These are phyloP conservation scores for Datisca glomerata DNA, from an alignment of 306 rosid species.

Conservation along the genomic window DNA sequence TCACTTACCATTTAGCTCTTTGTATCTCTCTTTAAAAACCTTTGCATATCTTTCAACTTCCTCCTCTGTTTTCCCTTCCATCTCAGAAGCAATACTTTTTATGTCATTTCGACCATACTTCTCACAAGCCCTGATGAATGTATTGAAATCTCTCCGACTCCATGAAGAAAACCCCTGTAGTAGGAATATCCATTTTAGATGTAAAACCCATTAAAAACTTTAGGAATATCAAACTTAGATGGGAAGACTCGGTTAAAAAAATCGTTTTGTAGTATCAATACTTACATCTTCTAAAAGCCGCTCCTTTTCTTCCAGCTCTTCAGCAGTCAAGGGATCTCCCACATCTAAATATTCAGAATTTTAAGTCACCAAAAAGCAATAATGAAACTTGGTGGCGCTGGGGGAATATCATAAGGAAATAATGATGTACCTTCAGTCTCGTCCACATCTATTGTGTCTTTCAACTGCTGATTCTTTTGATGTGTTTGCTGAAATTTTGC, in stretches of 20 bases:
- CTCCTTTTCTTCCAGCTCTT: conserved; percentile 92
- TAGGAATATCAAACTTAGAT: too few species aligned
- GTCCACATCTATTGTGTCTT: conserved; percentile 92
- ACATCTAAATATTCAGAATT: conserved; percentile 41
- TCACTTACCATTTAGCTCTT: conserved; percentile 77
- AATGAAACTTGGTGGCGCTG: background rate
- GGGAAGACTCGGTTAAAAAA: too few species aligned
- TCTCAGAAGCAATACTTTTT: conserved; percentile 69
- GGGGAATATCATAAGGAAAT: background rate
- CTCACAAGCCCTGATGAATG: conserved; percentile 96
- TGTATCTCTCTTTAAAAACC: conserved; percentile 85
- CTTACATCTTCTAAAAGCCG: conserved; percentile 67
- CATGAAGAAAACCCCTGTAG: conserved; percentile 91
- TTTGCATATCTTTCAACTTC: conserved; percentile 94
- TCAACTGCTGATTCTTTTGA: conserved; percentile 95
- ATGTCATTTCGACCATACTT: conserved; percentile 92
- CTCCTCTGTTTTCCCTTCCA: conserved; percentile 94
- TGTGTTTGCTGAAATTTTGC: conserved; percentile 65
- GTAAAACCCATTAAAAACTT: conserved; percentile 20
- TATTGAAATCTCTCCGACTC: conserved; percentile 93
- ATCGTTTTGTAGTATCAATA: too few species aligned
- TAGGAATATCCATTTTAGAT: too few species aligned
- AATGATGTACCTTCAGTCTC: conserved; percentile 69
- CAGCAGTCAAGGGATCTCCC: conserved; percentile 94
- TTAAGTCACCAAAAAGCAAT: conserved; percentile 11